Base-by-base conservation (phyloP, 2,329 filamentous ascomycete species). In the Diplodia seriata region DNA sequence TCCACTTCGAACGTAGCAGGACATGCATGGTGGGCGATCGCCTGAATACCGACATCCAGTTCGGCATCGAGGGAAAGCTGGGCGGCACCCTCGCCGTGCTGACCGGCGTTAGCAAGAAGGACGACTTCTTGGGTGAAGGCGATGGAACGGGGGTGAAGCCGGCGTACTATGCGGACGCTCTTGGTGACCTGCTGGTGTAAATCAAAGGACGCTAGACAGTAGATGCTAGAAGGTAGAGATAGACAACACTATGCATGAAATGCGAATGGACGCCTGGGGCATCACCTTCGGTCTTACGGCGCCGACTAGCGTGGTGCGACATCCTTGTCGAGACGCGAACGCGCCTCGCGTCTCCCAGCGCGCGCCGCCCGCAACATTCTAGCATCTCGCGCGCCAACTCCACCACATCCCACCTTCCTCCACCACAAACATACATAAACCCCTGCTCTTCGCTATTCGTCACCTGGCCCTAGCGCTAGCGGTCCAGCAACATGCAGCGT, bases 1-100 rank as follows among this genome's bases (percentile, higher is more conserved):
- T 98, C 79, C 86, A 91, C 72, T 90, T 99, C 66, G 90, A 98
- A 78, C 87, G 94, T 47, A 87, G 85, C 69, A 89, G 89, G 73
- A 92, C 95, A 0, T 98, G 95, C 81, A 99, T 99, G 95, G 87
- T 99, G 53, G 95, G 95, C 7, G 95, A 99, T 79, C 86, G 95
- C 36, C 83, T 97, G 71, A 92, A 98, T 78, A 99, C 95, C 0
- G 95, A 99, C 80, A 98, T 99, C 77, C 89, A 91, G 77, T 99
- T 99, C 77, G 95, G 95, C 3, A 86, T 97, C 70, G 90, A 98
- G 76, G 94, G 94, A 0, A 90, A 91, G 71, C 85, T 99, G 33
- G 95, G 95, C 20, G 95, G 95, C 0, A 98, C 95, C 0, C 81
- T 99, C 72, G 92, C 91, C 49, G 95, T 99, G 5, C 82, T 97